Evolutionary conservation across 2,329 filamentous ascomycete species (phyloP), one percentile per base, ranked within the genome.

Genomic region (Magnaporthiopsis incrustans): DNA sequence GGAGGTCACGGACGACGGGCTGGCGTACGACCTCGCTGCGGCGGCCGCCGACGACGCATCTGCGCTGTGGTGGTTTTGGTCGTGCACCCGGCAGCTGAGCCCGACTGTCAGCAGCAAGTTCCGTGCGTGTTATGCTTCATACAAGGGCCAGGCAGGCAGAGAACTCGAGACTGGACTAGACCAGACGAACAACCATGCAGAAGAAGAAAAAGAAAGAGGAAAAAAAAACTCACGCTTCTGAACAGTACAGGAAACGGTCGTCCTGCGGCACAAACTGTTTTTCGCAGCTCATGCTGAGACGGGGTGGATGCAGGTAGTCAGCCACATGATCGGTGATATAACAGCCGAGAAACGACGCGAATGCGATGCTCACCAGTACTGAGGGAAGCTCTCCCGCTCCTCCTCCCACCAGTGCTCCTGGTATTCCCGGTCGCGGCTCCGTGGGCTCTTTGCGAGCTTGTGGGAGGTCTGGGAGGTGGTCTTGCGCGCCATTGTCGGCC

Each of bases 201-300:
- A 5, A 30, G 5, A 30, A 30, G 5, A 30, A 30, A 30, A 30
- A 30, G 5, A 5, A 30, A 30, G 5, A 30, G 5, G 5, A 30
- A 30, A 30, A 30, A 30, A 30, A 35, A 65, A 79, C 84, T 76
- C 79, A 87, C 84, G 78, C 75, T 71, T 87, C 84, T 53, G 85
- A 88, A 74, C 85, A 88, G 76, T 88, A 88, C 58, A 87, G 73
- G 66, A 80, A 78, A 67, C 78, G 82, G 69, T 84, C 84, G 70
- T 85, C 82, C 57, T 80, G 77, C 61, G 84, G 80, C 30, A 85
- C 74, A 72, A 88, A 88, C 74, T 88, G 85, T 75, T 87, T 88
- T 73, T 88, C 85, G 73, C 85, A 88, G 12, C 81, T 83, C 85
- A 87, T 88, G 74, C 85, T 88, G 69, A 57, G 65, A 67, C 62